phyloP scores from a whole-genome alignment of 2,329 filamentous ascomycete species.

The Epichloe scottii region DNA sequence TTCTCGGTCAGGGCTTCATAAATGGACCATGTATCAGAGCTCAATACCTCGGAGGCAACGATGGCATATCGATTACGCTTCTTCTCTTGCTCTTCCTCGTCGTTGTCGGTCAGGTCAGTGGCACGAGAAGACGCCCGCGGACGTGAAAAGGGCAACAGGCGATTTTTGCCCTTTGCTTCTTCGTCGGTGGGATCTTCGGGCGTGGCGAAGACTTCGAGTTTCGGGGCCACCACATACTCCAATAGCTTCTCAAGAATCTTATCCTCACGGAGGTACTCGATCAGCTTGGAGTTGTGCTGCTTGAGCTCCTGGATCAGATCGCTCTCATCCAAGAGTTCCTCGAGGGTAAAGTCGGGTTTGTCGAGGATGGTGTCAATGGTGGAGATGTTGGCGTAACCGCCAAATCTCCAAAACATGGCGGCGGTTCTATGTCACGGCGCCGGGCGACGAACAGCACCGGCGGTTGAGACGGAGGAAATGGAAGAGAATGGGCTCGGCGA shows the following conservation, averaged over 20 bases:
- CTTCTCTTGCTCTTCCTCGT: slow-evolving; percentile 72
- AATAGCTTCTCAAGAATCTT: slow-evolving; percentile 73
- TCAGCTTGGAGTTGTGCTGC: slow-evolving; percentile 93
- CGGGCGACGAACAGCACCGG: slow-evolving; percentile 19
- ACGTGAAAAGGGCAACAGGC: slow-evolving; percentile 35
- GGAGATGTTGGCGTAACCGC: slow-evolving; percentile 95
- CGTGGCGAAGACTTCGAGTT: slow-evolving; percentile 43
- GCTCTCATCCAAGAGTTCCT: slow-evolving; percentile 90
- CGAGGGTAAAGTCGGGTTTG: slow-evolving; percentile 87
- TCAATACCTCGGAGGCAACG: slow-evolving; percentile 82
- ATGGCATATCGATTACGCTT: slow-evolving; percentile 89
- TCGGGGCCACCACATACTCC: slow-evolving; percentile 80
- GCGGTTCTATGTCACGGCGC: slow-evolving; percentile 22
- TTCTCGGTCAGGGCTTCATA: slow-evolving; percentile 86
- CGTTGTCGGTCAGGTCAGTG: slow-evolving; percentile 33
- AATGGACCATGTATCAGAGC: slow-evolving; percentile 95
- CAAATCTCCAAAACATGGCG: slow-evolving; percentile 99
- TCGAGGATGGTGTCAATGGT: slow-evolving; percentile 95
- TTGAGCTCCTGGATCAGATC: slow-evolving; percentile 97
- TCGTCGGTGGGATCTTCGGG: slow-evolving; percentile 38
- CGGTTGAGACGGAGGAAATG: slow-evolving; percentile 12
- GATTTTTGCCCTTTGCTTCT: slow-evolving; percentile 33
- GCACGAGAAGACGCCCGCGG: slow-evolving; percentile 40
- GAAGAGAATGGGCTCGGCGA: slow-evolving; percentile 4
- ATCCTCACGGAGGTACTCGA: slow-evolving; percentile 88